A percentile compares a stretch with the other conserved stretches of the same genome.
Conservation (phyloP, 345 rosid species). For the Hibiscus mutabilis region DNA sequence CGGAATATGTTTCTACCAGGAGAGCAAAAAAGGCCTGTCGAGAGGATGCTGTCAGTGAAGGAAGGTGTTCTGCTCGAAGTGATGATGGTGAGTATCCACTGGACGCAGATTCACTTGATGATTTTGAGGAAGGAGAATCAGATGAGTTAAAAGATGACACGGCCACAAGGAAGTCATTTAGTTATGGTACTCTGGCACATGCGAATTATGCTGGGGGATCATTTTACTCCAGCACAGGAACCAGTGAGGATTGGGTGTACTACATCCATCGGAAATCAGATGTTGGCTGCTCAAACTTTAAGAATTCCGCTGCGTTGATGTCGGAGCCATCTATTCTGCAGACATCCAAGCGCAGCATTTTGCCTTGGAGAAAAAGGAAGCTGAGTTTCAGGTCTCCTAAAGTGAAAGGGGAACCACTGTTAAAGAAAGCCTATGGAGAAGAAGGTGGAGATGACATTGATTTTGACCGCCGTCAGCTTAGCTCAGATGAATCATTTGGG, state of each 20-base stretch:
- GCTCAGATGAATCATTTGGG: constrained; percentile 66
- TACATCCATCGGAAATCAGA: constrained; percentile 70
- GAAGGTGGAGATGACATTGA: constrained; percentile 99
- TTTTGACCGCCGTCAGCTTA: constrained; percentile 85
- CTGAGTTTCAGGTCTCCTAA: constrained; percentile 82
- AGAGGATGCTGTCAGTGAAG: constrained; percentile 64
- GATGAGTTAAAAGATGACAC: constrained; percentile 63
- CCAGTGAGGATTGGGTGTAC: constrained; percentile 68
- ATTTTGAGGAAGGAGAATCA: constrained; percentile 66
- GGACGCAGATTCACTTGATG: constrained; percentile 81
- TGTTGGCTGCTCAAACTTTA: constrained; percentile 40
- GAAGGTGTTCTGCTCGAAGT: constrained; percentile 57
- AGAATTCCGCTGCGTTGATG: constrained; percentile 32
- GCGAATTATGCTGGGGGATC: constrained; percentile 76
- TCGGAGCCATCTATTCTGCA: constrained; percentile 45
- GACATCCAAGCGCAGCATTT: constrained; percentile 54
- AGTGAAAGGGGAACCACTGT: constrained; percentile 82
- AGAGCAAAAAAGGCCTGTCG: constrained; percentile 58
- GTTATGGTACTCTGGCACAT: constrained; percentile 74
- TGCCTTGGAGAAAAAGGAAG: constrained; percentile 92
- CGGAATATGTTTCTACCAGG: constrained; percentile 57
- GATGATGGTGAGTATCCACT: constrained; percentile 78
- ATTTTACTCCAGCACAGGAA: constrained; percentile 38
- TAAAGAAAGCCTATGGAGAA: constrained; percentile 83
- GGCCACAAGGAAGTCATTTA: constrained; percentile 51